These are phyloP conservation scores for Cucurbita pepo DNA, from an alignment of 306 rosid genomes.

Conservation along the genomic window DNA sequence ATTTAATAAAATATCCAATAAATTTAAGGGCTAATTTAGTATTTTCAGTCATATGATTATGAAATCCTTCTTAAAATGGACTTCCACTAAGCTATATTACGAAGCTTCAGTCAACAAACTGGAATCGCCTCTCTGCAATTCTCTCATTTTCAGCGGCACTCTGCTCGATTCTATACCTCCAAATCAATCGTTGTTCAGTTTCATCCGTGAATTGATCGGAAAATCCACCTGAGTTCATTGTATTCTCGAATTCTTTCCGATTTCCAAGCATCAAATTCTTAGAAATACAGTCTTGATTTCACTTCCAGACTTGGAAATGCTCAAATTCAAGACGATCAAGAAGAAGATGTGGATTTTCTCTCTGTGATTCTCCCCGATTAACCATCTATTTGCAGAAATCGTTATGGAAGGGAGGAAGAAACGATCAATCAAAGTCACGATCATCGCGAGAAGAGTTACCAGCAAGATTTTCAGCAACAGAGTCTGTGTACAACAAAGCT, in stretches of 20 bases:
- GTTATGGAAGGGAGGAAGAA: constrained; percentile 5
- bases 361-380: neutral
- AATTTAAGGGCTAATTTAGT: neutral
- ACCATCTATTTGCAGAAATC: neutral
- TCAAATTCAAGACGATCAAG: constrained; percentile 1
- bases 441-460: neutral
- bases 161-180: neutral
- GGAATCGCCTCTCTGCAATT: neutral
- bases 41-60: neutral
- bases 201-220: neutral
- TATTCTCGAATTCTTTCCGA: neutral
- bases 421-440: neutral
- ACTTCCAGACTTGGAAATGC: neutral
- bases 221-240: neutral
- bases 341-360: constrained; percentile 4
- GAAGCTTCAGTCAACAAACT: neutral
- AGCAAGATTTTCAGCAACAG: neutral
- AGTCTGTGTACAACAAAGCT: neutral
- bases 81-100: neutral
- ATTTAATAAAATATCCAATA: too few species aligned
- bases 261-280: neutral
- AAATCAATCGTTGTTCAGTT: neutral
- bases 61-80: neutral
- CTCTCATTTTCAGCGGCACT: neutral
- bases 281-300: neutral